phyloP scores from a whole-genome alignment of 1,139 yeast genomes.

The Taiozyma onychis region DNA sequence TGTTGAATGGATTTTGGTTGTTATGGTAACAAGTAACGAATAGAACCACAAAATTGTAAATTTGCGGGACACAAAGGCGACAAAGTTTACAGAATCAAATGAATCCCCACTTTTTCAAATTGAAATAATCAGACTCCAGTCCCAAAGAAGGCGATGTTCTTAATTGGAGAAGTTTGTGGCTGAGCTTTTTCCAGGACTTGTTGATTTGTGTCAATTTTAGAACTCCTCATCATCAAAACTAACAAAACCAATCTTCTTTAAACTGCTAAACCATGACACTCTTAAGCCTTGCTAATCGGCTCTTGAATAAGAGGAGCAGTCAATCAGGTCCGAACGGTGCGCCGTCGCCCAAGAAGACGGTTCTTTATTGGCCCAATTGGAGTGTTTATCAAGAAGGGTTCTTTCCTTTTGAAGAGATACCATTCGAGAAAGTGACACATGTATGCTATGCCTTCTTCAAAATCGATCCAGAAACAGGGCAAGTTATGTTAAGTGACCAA shows the following conservation, averaged over 20 bases:
- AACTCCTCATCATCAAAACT: background rate
- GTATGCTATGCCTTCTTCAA: conserved; percentile 73
- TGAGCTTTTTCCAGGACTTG: background rate
- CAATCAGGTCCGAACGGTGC: conserved; percentile 9
- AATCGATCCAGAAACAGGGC: conserved; percentile 50
- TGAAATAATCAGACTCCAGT: too few relatives aligned
- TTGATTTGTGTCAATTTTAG: conserved; percentile 17
- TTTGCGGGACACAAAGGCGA: background rate
- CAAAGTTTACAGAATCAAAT: background rate
- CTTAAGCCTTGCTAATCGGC: conserved; percentile 23
- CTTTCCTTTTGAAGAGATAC: conserved; percentile 56
- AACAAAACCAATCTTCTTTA: conserved; percentile 11
- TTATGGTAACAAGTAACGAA: background rate
- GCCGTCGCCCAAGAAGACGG: conserved; percentile 17
- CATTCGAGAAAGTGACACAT: conserved; percentile 52
- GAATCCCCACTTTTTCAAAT: background rate
- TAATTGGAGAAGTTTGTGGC: background rate
- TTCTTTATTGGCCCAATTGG: conserved; percentile 60
- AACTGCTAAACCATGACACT: conserved; percentile 20
- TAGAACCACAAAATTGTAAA: conserved; percentile 18
- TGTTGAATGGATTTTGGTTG: background rate
- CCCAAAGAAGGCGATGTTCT: too few relatives aligned
- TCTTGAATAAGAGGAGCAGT: conserved; percentile 8
- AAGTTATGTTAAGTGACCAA: conserved; percentile 47
- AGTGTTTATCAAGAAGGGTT: conserved; percentile 59